A percentile compares a stretch with the other conserved stretches of the same genome.
Evolutionary conservation across 768 basidiomycete species (phyloP).

Genomic region (Porpolomopsis calyptriformis): DNA sequence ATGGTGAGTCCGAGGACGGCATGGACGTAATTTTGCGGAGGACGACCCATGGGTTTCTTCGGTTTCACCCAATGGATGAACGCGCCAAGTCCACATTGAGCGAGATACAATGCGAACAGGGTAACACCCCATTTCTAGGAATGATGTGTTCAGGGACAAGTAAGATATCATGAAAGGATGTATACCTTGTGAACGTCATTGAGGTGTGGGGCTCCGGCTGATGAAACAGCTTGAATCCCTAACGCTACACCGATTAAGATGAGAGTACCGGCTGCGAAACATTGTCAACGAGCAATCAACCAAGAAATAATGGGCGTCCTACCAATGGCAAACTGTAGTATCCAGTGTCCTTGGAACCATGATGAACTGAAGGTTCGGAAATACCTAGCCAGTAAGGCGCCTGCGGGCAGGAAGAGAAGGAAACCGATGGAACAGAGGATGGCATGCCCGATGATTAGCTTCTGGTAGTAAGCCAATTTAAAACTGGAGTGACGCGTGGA

Average conservation of each 20-base stretch:
- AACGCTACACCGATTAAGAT: constrained; percentile 36
- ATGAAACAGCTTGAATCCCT: constrained; percentile 30
- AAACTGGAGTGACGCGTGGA: constrained; percentile 5
- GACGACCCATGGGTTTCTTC: constrained; percentile 25
- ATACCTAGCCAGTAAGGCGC: constrained; percentile 43
- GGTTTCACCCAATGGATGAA: constrained; percentile 46
- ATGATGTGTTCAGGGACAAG: not conserved
- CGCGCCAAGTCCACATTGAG: constrained; percentile 40
- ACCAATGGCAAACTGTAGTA: constrained; percentile 38
- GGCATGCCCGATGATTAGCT: constrained; percentile 44
- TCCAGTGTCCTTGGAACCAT: constrained; percentile 49
- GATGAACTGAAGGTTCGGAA: constrained; percentile 34
- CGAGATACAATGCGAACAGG: constrained; percentile 38
- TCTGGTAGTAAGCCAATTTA: constrained; percentile 39
- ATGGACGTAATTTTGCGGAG: constrained; percentile 48
- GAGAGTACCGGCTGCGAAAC: constrained; percentile 28
- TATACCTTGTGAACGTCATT: constrained; percentile 40
- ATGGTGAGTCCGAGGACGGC: constrained; percentile 42
- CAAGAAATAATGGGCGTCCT: constrained; percentile 13
- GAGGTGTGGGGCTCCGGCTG: constrained; percentile 27
- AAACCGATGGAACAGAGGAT: constrained; percentile 41
- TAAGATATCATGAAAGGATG: not conserved
- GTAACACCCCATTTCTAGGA: constrained; percentile 38
- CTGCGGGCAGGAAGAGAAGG: constrained; percentile 41
- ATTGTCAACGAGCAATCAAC: not conserved